phyloP scores from a whole-genome alignment of 129 eudicot genomes.

The Deinandra increscens region DNA sequence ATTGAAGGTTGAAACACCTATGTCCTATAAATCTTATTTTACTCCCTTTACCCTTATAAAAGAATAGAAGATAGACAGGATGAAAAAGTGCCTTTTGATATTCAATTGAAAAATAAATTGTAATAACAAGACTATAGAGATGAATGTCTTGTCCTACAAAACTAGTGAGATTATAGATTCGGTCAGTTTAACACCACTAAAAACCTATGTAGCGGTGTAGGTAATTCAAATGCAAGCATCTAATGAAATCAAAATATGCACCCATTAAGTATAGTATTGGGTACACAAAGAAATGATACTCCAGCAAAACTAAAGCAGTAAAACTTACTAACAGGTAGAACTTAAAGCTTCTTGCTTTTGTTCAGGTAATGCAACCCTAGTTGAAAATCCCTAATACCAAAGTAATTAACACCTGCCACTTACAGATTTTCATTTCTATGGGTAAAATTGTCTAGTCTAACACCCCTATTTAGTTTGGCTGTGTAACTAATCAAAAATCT shows the following conservation, averaged over 20 bases:
- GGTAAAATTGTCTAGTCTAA: slow-evolving; percentile 6
- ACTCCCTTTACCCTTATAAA: not conserved
- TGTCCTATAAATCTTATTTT: not conserved
- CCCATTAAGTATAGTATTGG: not conserved
- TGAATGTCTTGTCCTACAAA: not conserved
- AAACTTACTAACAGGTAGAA: not conserved
- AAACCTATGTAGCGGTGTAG: not conserved
- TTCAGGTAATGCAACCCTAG: not conserved
- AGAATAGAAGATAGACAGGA: not conserved
- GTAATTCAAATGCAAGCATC: not conserved
- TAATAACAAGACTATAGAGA: not conserved
- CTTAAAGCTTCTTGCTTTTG: not conserved
- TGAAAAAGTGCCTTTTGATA: not conserved
- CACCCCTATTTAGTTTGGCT: not conserved
- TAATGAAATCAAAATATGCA: not conserved
- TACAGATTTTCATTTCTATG: not conserved
- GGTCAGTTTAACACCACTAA: not conserved
- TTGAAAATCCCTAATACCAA: not conserved
- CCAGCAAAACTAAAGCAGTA: not conserved
- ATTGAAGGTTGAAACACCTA: not conserved
- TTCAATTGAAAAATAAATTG: not conserved
- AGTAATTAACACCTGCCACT: not conserved
- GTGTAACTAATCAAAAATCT: not conserved
- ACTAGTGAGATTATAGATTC: not conserved
- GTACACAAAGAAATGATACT: not conserved